Percentiles rank a stretch among this genome's conserved stretches.
Evolutionary conservation across 768 basidiomycete species (phyloP).

Genomic region (Lactarius psammicola): DNA sequence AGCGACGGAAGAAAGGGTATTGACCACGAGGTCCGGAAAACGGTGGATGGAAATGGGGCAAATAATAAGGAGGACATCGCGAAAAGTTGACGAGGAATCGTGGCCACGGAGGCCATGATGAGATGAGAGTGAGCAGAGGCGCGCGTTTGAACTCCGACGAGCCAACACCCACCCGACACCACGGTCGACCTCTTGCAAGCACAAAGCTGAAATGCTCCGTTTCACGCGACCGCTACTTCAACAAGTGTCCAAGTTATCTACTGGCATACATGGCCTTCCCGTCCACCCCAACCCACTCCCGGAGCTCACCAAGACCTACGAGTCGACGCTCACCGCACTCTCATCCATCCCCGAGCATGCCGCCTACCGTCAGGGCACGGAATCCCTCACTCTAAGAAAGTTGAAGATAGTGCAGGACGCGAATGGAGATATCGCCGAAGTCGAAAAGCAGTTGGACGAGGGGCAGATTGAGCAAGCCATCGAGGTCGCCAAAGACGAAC

Average conservation of each 20-base stretch:
- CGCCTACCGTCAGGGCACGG: conserved; percentile 86
- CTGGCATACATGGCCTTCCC: conserved; percentile 79
- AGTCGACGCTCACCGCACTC: conserved; percentile 69
- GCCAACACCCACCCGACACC: neutral
- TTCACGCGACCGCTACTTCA: conserved; percentile 66
- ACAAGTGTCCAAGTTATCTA: conserved; percentile 64
- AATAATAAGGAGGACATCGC: conserved; percentile 31
- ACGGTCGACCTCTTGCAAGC: conserved; percentile 24
- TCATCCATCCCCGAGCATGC: conserved; percentile 73
- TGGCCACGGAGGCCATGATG: conserved; percentile 5
- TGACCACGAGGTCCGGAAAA: conserved; percentile 35
- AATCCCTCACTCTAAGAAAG: conserved; percentile 80
- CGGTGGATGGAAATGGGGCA: conserved; percentile 31
- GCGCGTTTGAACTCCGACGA: conserved; percentile 26
- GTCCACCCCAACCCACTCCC: conserved; percentile 87
- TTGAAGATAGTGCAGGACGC: conserved; percentile 69
- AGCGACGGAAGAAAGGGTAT: conserved; percentile 47
- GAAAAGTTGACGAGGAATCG: conserved; percentile 27
- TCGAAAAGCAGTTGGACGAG: conserved; percentile 75
- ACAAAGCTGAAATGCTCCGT: conserved; percentile 61
- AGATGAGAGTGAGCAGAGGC: neutral
- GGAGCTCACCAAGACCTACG: conserved; percentile 69
- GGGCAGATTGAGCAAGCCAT: conserved; percentile 87
- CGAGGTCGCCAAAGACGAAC: conserved; percentile 79
- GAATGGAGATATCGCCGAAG: conserved; percentile 60